Conservation (phyloP, 2,329 filamentous ascomycete species). For the Alternaria sp. region DNA sequence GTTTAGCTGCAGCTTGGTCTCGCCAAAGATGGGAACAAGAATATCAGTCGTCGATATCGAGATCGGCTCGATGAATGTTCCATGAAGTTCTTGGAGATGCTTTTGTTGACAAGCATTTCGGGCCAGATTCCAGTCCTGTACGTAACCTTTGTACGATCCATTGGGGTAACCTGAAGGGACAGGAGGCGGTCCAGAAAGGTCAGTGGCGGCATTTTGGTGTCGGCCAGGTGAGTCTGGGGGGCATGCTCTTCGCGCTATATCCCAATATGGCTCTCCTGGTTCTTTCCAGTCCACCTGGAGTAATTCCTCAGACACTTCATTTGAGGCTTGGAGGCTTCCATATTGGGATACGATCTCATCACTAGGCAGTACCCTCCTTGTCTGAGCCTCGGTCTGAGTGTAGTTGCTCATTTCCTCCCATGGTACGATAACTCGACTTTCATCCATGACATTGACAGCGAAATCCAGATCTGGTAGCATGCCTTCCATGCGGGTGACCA, state of each 20-base stretch:
- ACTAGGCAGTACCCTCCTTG: constrained; percentile 38
- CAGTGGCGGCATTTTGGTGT: constrained; percentile 41
- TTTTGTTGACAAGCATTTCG: constrained; percentile 59
- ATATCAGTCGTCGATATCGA: constrained; percentile 55
- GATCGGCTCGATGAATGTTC: constrained; percentile 60
- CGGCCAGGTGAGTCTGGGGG: constrained; percentile 50
- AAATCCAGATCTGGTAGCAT: constrained; percentile 59
- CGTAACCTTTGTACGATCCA: constrained; percentile 56
- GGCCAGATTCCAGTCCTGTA: constrained; percentile 58
- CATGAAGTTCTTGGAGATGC: constrained; percentile 57
- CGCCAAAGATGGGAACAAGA: constrained; percentile 61
- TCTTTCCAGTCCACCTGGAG: constrained; percentile 47
- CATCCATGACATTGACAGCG: constrained; percentile 60
- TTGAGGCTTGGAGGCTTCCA: constrained; percentile 27
- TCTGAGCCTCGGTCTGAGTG: constrained; percentile 44
- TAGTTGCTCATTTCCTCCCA: constrained; percentile 57
- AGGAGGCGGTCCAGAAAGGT: constrained; percentile 52
- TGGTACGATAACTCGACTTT: constrained; percentile 58
- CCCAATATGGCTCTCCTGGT: constrained; percentile 52
- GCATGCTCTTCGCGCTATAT: constrained; percentile 55
- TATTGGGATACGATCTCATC: constrained; percentile 33
- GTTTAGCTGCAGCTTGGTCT: constrained; percentile 59
- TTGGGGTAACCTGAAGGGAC: constrained; percentile 33
- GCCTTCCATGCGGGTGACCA: constrained; percentile 51
- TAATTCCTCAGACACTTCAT: constrained; percentile 35